Evolutionary conservation across 2,329 filamentous ascomycete species (phyloP).

Genomic region (Fonsecaea multimorphosa): DNA sequence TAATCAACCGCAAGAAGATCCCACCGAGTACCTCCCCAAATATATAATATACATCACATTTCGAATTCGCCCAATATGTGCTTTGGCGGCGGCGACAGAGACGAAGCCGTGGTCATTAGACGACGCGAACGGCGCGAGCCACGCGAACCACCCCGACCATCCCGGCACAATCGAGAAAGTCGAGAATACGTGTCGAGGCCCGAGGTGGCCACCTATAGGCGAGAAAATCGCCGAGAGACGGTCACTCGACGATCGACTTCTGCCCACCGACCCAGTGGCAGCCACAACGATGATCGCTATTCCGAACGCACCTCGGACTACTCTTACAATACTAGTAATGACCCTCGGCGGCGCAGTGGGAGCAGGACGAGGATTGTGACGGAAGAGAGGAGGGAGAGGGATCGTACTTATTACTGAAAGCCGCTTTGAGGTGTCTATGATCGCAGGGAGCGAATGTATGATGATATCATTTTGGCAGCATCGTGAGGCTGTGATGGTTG

Average conservation of each 20-base stretch:
- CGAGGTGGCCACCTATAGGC: slow-evolving; percentile 31
- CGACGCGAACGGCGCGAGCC: slow-evolving; percentile 31
- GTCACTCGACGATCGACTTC: slow-evolving; percentile 34
- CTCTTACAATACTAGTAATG: too few relatives aligned
- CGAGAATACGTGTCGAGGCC: slow-evolving; percentile 37
- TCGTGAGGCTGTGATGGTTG: not conserved
- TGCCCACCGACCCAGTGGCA: slow-evolving; percentile 31
- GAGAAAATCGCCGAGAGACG: slow-evolving; percentile 32
- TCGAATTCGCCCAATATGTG: slow-evolving; percentile 38
- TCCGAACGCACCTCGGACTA: slow-evolving; percentile 17
- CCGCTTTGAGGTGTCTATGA: not conserved
- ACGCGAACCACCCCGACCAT: slow-evolving; percentile 30
- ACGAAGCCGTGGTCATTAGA: slow-evolving; percentile 34
- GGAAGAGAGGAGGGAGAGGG: slow-evolving; percentile 24
- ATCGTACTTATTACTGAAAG: slow-evolving; percentile 25
- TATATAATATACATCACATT: too few relatives aligned
- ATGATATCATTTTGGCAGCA: slow-evolving; percentile 2
- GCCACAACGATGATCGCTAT: slow-evolving; percentile 25
- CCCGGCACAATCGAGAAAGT: slow-evolving; percentile 26
- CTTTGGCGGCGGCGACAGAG: slow-evolving; percentile 31
- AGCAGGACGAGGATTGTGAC: slow-evolving; percentile 31
- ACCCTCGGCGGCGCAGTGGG: slow-evolving; percentile 30
- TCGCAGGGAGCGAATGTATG: not conserved
- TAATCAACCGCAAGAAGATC: too few relatives aligned
- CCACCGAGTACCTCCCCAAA: too few relatives aligned